phyloP scores from a whole-genome alignment of 1,139 yeast species.

The Magnusiomyces ingens region DNA sequence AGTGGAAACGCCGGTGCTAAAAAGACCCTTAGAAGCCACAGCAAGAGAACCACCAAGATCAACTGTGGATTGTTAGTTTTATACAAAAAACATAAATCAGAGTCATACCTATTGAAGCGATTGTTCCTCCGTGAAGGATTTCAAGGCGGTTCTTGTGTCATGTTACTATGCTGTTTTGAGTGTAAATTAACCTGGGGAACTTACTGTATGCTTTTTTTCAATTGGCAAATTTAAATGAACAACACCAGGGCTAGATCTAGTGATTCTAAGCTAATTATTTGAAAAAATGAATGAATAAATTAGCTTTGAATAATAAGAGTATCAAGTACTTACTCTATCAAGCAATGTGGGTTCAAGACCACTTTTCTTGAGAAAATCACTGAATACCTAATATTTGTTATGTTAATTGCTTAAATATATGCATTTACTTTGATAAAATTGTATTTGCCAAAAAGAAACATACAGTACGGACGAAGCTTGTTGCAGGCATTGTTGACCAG shows the following conservation, averaged over 20 bases:
- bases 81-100: not conserved
- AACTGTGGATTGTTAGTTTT: slow-evolving; percentile 20
- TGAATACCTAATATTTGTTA: too few relatives aligned
- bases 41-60: slow-evolving; percentile 44
- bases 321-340: not conserved
- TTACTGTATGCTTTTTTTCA: slow-evolving; percentile 33
- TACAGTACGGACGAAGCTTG: slow-evolving; percentile 12
- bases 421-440: not conserved
- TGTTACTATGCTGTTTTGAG: not conserved
- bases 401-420: too few relatives aligned
- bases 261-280: slow-evolving; percentile 22
- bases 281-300: not conserved
- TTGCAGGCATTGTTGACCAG: slow-evolving; percentile 8
- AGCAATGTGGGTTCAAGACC: too few relatives aligned
- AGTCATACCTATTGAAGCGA: slow-evolving; percentile 29
- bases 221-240: slow-evolving; percentile 32
- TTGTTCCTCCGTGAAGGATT: slow-evolving; percentile 39
- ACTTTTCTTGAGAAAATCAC: too few relatives aligned
- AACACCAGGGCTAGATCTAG: slow-evolving; percentile 31
- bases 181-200: slow-evolving; percentile 11
- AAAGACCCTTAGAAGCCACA: slow-evolving; percentile 37
- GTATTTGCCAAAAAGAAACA: not conserved
- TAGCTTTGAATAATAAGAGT: not conserved
- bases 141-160: slow-evolving; percentile 33
- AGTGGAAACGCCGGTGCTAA: slow-evolving; percentile 40